A percentile compares a stretch with the other conserved stretches of the same genome.
Evolutionary conservation across 331 rosid species (phyloP).

Genomic region (Quercus phellos): DNA sequence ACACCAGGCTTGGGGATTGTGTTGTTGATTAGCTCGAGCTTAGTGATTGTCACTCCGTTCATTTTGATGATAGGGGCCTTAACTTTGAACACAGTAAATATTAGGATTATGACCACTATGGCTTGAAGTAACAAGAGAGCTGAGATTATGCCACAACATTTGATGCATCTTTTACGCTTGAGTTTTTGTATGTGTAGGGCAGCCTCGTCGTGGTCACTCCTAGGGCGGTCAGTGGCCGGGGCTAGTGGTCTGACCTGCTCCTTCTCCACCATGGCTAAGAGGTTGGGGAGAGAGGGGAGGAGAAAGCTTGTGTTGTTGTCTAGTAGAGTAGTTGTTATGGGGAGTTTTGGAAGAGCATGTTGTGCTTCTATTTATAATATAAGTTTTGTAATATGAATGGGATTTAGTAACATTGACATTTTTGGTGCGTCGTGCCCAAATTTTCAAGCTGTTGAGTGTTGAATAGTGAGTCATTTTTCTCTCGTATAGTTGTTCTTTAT

Average conservation of each 20-base stretch:
- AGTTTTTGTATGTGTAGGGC: not conserved
- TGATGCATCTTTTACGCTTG: constrained; percentile 23
- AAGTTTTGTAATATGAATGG: not conserved
- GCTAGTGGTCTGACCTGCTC: constrained; percentile 57
- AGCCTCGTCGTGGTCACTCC: constrained; percentile 18
- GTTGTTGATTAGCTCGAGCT: constrained; percentile 28
- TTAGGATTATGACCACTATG: constrained; percentile 25
- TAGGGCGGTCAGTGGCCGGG: constrained; percentile 13
- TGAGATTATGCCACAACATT: constrained; percentile 28
- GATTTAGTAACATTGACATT: not conserved
- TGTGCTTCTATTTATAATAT: not conserved
- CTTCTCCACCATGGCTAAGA: constrained; percentile 37
- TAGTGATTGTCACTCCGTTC: constrained; percentile 41
- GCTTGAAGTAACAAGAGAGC: constrained; percentile 17
- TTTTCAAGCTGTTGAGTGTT: constrained; percentile 15
- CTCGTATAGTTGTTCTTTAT: too few species aligned
- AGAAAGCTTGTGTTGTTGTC: not conserved
- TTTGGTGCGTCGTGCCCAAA: not conserved
- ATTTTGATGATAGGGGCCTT: constrained; percentile 45
- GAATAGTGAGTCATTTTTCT: not conserved
- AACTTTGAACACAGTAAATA: constrained; percentile 45
- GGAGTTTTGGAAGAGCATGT: not conserved
- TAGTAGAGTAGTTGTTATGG: not conserved
- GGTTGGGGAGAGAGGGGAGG: not conserved
- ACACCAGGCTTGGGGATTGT: constrained; percentile 25